phyloP scores from a whole-genome alignment of 2,329 filamentous ascomycete species.

The Cercospora zeae-maydis region DNA sequence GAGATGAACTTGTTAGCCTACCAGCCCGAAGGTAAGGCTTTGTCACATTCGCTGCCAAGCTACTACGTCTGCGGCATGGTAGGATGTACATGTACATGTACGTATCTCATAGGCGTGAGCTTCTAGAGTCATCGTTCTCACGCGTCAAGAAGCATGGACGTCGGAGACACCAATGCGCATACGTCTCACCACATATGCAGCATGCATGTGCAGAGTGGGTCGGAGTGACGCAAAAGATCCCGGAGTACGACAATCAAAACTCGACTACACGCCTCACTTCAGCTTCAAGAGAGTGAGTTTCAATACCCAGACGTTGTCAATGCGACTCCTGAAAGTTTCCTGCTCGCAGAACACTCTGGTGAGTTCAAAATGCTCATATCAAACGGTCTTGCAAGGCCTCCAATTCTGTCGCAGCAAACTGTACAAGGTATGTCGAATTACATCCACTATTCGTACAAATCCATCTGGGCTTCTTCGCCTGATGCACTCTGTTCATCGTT shows the following conservation, averaged over 20 bases:
- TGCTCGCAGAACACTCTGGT: background rate
- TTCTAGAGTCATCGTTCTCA: background rate
- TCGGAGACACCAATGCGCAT: background rate
- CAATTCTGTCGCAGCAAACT: background rate
- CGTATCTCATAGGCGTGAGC: background rate
- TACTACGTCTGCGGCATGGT: background rate
- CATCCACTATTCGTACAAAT: background rate
- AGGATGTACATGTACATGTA: too few species aligned
- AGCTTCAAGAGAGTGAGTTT: background rate
- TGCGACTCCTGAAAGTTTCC: background rate
- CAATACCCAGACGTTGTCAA: background rate
- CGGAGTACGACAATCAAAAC: background rate
- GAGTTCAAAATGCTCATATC: background rate
- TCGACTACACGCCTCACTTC: background rate
- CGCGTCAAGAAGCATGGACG: background rate
- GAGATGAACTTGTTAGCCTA: too few species aligned
- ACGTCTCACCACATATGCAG: slow-evolving; percentile 6
- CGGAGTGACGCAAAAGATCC: background rate
- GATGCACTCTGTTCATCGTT: background rate
- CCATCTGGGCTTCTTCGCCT: background rate
- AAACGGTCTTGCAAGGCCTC: background rate
- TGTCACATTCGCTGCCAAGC: background rate
- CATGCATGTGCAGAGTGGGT: background rate
- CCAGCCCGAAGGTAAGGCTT: too few species aligned
- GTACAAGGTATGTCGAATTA: background rate